Conservation (phyloP, 306 rosid genomes). For the Quercus robur region DNA sequence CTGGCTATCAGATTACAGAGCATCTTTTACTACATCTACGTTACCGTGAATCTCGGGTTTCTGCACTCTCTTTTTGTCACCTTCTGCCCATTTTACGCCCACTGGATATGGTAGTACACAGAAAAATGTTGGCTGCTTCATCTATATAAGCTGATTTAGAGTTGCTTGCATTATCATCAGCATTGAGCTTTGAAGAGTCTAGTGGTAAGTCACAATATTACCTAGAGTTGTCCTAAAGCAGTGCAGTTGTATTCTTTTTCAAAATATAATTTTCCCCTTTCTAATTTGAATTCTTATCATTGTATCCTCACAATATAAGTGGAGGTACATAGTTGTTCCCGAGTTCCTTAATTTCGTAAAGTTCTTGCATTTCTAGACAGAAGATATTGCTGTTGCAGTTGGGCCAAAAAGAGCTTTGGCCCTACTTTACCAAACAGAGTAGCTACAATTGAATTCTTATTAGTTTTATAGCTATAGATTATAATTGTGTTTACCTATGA, state of each 20-base stretch:
- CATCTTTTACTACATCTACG: neutral
- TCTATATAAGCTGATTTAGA: constrained; percentile 17
- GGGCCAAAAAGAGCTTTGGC: neutral
- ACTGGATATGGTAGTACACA: neutral
- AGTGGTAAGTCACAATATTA: neutral
- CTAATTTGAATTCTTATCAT: neutral
- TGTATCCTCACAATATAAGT: neutral
- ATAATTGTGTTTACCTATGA: neutral
- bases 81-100: neutral
- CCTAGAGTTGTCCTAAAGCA: neutral
- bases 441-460: neutral
- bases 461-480: neutral
- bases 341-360: neutral
- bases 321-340: neutral
- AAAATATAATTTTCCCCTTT: neutral
- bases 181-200: neutral
- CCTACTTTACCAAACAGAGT: neutral
- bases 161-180: neutral
- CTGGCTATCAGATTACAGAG: constrained; percentile 5
- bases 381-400: too few relatives aligned
- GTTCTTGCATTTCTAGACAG: neutral
- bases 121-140: neutral
- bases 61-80: neutral
- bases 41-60: neutral
- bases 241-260: neutral